These are phyloP conservation scores for Penicillium sp. DNA, from an alignment of 2,329 filamentous ascomycete species.

Conservation along the genomic window DNA sequence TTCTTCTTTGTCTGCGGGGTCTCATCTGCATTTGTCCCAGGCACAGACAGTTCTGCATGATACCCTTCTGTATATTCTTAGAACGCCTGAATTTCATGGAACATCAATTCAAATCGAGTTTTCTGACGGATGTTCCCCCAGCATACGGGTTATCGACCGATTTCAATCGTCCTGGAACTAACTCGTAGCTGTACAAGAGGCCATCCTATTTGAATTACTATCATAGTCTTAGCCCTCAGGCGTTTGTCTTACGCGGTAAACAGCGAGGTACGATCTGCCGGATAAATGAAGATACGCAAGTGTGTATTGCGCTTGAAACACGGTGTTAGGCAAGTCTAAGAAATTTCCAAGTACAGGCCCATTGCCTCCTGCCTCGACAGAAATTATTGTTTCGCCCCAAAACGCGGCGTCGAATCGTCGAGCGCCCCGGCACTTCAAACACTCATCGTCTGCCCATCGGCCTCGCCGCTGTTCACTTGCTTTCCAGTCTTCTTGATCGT, in stretches of 20 bases:
- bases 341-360: not conserved
- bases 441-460: conserved; percentile 40
- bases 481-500: conserved; percentile 97
- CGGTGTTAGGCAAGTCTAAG: not conserved
- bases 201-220: no score
- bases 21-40: conserved; percentile 7
- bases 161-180: no score
- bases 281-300: not conserved
- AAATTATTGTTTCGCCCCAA: not conserved
- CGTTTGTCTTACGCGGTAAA: not conserved
- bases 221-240: not conserved
- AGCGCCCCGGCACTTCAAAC: conserved; percentile 26
- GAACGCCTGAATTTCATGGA: conserved; percentile 6
- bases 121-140: not conserved
- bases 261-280: not conserved
- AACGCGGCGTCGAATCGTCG: not conserved
- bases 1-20: not conserved
- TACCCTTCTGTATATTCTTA: conserved; percentile 24
- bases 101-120: not conserved
- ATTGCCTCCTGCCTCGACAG: not conserved
- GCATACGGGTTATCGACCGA: not conserved
- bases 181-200: no score
- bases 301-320: conserved; percentile 1
- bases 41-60: conserved; percentile 14
- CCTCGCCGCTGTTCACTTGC: conserved; percentile 68